Conservation (phyloP, 2,329 filamentous ascomycete genomes). For the Cytospora paraplurivora region DNA sequence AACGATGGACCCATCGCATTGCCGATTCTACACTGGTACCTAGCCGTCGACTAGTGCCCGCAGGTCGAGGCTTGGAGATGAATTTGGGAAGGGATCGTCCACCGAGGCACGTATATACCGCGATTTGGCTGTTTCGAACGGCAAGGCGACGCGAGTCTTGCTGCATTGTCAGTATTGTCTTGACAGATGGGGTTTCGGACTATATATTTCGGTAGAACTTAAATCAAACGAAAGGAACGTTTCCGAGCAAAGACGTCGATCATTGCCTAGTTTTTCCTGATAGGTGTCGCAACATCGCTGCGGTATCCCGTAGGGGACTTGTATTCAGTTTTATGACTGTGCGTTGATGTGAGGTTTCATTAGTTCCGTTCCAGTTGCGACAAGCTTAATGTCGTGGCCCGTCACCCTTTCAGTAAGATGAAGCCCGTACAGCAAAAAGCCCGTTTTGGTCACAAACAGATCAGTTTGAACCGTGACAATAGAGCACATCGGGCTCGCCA, state of each 20-base stretch:
- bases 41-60: background rate
- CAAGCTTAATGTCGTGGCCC: background rate
- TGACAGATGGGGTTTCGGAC: background rate
- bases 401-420: background rate
- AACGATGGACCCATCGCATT: background rate
- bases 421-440: background rate
- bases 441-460: background rate
- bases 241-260: too few species aligned
- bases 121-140: background rate
- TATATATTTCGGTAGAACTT: background rate
- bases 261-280: background rate
- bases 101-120: background rate
- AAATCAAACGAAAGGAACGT: background rate
- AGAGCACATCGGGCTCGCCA: too few species aligned
- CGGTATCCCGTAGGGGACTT: background rate
- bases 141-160: background rate
- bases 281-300: background rate
- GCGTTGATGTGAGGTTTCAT: background rate
- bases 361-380: background rate
- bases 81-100: slow-evolving; percentile 1
- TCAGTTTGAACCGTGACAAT: background rate
- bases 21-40: background rate
- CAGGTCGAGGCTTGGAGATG: background rate
- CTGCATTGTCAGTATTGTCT: background rate
- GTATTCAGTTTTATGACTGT: background rate